Evolutionary conservation across 805 yeast species (phyloP).

Genomic region (Candida insectorum): DNA sequence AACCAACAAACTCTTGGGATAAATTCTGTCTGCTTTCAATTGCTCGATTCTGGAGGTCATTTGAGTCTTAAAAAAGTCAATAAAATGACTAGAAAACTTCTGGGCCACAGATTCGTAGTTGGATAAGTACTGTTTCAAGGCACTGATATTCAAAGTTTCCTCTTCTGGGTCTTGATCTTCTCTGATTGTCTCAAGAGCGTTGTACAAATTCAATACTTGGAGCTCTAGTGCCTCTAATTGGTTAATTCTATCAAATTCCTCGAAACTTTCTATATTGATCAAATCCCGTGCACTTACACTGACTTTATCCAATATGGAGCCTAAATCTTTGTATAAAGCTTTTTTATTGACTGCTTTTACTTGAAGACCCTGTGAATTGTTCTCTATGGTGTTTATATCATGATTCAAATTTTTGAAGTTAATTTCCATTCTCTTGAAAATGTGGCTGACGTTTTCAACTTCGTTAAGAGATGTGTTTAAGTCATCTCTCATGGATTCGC

Average conservation of each 20-base stretch:
- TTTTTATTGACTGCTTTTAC: conserved; percentile 80
- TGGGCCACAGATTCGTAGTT: conserved; percentile 55
- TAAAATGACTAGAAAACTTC: conserved; percentile 48
- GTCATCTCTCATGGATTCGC: conserved; percentile 29
- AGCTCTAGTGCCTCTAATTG: conserved; percentile 49
- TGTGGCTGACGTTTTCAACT: conserved; percentile 31
- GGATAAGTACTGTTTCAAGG: conserved; percentile 61
- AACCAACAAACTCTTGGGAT: conserved; percentile 17
- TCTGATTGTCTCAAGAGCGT: conserved; percentile 63
- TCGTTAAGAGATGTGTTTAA: conserved; percentile 30
- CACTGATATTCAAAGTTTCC: conserved; percentile 44
- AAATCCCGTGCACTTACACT: conserved; percentile 59
- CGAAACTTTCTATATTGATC: conserved; percentile 40
- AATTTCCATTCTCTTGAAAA: conserved; percentile 40
- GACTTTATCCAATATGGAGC: conserved; percentile 66
- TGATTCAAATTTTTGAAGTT: conserved; percentile 46
- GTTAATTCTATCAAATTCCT: conserved; percentile 45
- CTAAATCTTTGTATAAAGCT: conserved; percentile 65
- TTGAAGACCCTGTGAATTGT: conserved; percentile 77
- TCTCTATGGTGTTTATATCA: conserved; percentile 69
- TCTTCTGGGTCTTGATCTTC: conserved; percentile 26
- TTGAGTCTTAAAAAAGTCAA: conserved; percentile 27
- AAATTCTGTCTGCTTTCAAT: conserved; percentile 21
- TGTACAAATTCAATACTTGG: conserved; percentile 52
- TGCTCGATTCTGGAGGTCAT: conserved; percentile 30